Percentiles rank a stretch among this genome's conserved stretches.
phyloP scores from a whole-genome alignment of 2,329 filamentous ascomycete genomes.

The Colletotrichum tofieldiae region DNA sequence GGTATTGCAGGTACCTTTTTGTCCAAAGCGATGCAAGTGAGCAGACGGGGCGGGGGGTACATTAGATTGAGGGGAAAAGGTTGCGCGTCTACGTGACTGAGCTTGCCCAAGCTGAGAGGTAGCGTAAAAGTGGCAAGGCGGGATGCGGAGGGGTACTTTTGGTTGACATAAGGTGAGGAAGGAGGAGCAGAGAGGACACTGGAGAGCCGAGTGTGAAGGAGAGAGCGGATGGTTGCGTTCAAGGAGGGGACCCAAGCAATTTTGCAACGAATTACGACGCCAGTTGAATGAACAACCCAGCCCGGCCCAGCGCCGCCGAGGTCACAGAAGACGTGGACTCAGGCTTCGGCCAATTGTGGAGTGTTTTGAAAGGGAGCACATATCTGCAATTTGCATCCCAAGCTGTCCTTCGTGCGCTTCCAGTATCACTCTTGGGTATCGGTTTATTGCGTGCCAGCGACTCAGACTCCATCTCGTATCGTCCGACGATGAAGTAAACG shows the following conservation, averaged over 20 bases:
- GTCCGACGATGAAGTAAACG: background rate
- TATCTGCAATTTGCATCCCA: background rate
- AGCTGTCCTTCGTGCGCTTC: background rate
- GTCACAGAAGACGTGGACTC: background rate
- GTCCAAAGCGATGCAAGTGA: background rate
- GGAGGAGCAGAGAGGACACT: background rate
- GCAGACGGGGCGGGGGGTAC: background rate
- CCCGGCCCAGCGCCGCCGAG: background rate
- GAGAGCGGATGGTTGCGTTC: background rate
- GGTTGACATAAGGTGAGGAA: background rate
- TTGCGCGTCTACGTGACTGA: background rate
- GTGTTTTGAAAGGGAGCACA: background rate
- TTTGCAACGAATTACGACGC: background rate
- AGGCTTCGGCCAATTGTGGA: background rate
- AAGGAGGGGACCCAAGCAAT: background rate
- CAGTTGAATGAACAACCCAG: background rate
- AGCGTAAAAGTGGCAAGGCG: background rate
- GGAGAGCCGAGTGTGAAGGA: background rate
- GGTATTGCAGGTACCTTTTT: background rate
- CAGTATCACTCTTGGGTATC: background rate
- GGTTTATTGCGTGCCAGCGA: background rate
- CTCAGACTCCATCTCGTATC: no score
- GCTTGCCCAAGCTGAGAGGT: background rate
- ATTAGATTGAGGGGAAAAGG: background rate
- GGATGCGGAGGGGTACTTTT: slow-evolving; percentile 7